These are phyloP conservation scores for Carallia pectinifolia DNA, from an alignment of 345 rosid genomes.

Conservation along the genomic window DNA sequence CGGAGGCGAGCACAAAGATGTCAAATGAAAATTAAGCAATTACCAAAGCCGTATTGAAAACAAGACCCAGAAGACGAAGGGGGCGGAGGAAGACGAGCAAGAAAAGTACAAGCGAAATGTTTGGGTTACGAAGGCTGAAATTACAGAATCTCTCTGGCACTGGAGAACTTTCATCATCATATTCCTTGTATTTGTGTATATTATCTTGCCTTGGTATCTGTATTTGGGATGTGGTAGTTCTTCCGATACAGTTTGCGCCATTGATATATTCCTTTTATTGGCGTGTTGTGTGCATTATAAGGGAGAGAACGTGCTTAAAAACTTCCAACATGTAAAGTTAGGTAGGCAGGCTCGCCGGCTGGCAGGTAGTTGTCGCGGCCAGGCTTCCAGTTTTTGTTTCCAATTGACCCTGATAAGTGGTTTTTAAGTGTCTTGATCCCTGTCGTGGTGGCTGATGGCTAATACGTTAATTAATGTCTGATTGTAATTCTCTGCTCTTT, in stretches of 20 bases:
- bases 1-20: constrained; percentile 13
- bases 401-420: too few species aligned
- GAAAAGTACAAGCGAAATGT: not conserved
- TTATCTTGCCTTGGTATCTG: constrained; percentile 1
- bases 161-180: not conserved
- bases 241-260: constrained; percentile 3
- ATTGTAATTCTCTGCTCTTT: too few species aligned
- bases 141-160: not conserved
- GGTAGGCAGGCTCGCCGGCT: too few species aligned
- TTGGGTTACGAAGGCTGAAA: constrained; percentile 11
- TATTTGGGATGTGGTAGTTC: constrained; percentile 4
- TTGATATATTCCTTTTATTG: not conserved
- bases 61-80: not conserved
- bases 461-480: too few species aligned
- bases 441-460: too few species aligned
- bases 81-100: not conserved
- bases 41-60: not conserved
- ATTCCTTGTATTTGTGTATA: not conserved
- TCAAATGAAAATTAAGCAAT: constrained; percentile 9
- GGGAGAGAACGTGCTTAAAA: too few species aligned
- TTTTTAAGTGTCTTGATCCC: too few species aligned
- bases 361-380: too few species aligned
- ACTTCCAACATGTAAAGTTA: too few species aligned
- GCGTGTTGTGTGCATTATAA: not conserved
- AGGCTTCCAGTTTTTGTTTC: too few species aligned